Base-by-base conservation (phyloP, 176 grass and related monocot species). In the Eremochloa ophiuroides region DNA sequence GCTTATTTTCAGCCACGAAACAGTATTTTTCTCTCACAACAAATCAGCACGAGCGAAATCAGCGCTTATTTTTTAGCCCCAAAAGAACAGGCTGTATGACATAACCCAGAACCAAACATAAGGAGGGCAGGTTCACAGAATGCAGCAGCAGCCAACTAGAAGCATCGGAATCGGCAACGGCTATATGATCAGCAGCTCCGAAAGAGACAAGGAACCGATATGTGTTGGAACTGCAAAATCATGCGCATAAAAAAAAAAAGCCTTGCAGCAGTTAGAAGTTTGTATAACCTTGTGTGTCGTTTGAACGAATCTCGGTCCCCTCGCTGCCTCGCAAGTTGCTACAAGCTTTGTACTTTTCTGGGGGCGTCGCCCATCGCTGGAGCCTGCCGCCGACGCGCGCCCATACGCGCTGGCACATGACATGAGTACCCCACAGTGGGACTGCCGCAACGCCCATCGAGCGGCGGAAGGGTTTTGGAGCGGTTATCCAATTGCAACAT, bases 181-280 rank as follows among this genome's bases (percentile, higher is more conserved):
- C 61, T 34, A 34, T 33, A 40, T 41, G 62, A 26, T 69, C 55
- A 40, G 64, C 64, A 8, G 34, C 33, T 44, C 14, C 44, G 4
- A 35, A 89, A 72, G 56, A 73, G 72, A 82, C 83, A 85, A 72
- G 55, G 72, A 34, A 66, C 66, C 12, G 14, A 46, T 39, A 43
- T 65, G 41, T 47, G 83, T 82, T 85, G 83, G 66, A 73, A n/a
- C 78, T 58, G 78, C 35, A 85, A 85, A 41, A 65, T 58, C 9
- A 73, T 44, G 16, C 31, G 18, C 53, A 59, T 42, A 89, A 77
- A 50, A 39, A 28, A 22, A 17, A n/a, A 46, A 77, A 29, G 4
- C 29, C 12, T 44, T 46, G 20, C 33, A 28, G 65, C 62, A 8
- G 72, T 48, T 31, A 74, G 87, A 65, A 85, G 14, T 78, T 29